A percentile compares a stretch with the other conserved stretches of the same genome.
These are phyloP conservation scores for Capsicum chinense DNA, from an alignment of 257 asterid species.

Conservation along the genomic window DNA sequence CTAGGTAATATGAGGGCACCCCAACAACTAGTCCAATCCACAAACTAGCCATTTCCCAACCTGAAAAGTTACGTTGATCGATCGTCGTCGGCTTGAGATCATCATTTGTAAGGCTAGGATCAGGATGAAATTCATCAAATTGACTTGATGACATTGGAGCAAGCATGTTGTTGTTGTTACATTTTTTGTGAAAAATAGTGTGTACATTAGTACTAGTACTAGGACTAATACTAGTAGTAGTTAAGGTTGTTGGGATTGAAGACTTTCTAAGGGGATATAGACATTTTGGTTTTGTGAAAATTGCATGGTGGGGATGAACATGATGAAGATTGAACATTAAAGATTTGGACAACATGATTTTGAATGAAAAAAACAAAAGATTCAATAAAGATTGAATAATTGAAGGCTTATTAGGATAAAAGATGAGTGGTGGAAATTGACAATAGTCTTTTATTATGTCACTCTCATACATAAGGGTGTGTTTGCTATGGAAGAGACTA, in stretches of 20 bases:
- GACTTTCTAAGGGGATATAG: slow-evolving; percentile 9
- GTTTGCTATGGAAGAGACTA: background rate
- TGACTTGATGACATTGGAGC: slow-evolving; percentile 45
- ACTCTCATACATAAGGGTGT: background rate
- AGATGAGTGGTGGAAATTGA: slow-evolving; percentile 44
- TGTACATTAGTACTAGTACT: background rate
- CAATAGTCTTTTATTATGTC: background rate
- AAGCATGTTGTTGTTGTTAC: background rate
- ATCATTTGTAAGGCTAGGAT: slow-evolving; percentile 70
- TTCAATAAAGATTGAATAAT: slow-evolving; percentile 29
- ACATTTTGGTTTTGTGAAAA: slow-evolving; percentile 38
- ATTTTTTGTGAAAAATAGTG: slow-evolving; percentile 7
- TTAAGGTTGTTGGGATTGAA: slow-evolving; percentile 27
- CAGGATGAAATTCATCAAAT: slow-evolving; percentile 43
- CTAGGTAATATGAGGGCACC: slow-evolving; percentile 86
- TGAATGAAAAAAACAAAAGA: slow-evolving; percentile 7
- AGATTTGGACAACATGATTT: slow-evolving; percentile 56
- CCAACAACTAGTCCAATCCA: slow-evolving; percentile 93
- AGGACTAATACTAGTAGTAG: background rate
- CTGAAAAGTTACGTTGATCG: slow-evolving; percentile 59
- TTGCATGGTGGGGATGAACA: slow-evolving; percentile 47
- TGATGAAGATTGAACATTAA: slow-evolving; percentile 48
- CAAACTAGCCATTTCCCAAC: slow-evolving; percentile 75
- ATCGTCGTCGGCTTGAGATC: slow-evolving; percentile 74
- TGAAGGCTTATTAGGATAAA: slow-evolving; percentile 28